Percentiles rank a stretch among this genome's conserved stretches.
Conservation (phyloP, 140 eudicot species). For the Artemisia princeps region DNA sequence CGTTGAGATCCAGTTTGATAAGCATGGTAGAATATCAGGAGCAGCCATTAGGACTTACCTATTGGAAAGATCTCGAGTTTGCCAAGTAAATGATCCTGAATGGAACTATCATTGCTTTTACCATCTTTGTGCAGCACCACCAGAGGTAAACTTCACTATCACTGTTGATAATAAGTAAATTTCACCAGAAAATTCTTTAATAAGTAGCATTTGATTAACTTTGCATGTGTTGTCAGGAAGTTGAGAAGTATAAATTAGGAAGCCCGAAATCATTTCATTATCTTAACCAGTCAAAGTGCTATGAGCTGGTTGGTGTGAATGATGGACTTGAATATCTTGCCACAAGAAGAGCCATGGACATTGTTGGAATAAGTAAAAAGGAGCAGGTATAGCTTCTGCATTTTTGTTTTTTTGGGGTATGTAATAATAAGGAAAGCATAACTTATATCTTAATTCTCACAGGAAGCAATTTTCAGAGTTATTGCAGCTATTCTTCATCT, state of each 20-base stretch:
- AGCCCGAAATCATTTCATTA: conserved; percentile 85
- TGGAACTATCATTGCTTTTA: conserved; percentile 97
- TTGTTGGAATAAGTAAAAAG: conserved; percentile 83
- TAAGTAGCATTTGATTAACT: conserved; percentile 13
- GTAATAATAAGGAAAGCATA: conserved; percentile 1
- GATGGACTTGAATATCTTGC: conserved; percentile 93
- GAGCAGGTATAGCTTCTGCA: conserved; percentile 59
- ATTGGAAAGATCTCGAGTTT: conserved; percentile 95
- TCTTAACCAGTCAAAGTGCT: conserved; percentile 96
- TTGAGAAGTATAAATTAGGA: conserved; percentile 79
- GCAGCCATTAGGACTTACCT: conserved; percentile 98
- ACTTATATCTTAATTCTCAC: conserved; percentile 16
- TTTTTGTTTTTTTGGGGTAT: neutral
- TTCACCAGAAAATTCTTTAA: conserved; percentile 2
- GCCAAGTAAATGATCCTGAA: conserved; percentile 91
- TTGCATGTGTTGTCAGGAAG: conserved; percentile 49
- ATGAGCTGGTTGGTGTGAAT: conserved; percentile 70
- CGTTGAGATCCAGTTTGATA: conserved; percentile 98
- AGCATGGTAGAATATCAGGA: conserved; percentile 96
- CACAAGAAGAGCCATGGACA: conserved; percentile 96
- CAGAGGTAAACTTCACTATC: conserved; percentile 45
- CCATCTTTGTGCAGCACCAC: conserved; percentile 98
- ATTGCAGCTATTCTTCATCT: conserved; percentile 95
- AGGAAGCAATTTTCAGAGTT: conserved; percentile 99
- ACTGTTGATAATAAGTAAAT: conserved; percentile 3